A percentile compares a stretch with the other conserved stretches of the same genome.
Evolutionary conservation across 495 filamentous ascomycete genomes (phyloP).

Genomic region (Penicillium daleae): DNA sequence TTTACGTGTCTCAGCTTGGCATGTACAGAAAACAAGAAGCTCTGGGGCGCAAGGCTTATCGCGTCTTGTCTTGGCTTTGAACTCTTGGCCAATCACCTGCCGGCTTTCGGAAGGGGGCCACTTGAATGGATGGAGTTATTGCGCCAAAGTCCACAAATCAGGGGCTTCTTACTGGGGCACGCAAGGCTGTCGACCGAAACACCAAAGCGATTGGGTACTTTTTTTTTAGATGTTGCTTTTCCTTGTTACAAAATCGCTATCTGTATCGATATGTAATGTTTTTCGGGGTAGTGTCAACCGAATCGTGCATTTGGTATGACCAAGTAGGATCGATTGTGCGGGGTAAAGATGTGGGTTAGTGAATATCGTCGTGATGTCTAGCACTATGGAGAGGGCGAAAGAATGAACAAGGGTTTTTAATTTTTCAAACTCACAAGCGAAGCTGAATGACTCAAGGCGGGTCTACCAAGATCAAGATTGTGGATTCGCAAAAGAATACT

Average conservation of each 20-base stretch:
- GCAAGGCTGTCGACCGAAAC: neutral
- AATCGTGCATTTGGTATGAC: neutral
- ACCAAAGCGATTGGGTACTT: neutral
- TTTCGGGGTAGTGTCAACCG: neutral
- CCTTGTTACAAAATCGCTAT: neutral
- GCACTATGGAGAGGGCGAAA: neutral
- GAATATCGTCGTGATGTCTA: neutral
- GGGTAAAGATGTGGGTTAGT: neutral
- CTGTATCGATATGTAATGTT: neutral
- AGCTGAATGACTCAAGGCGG: too few species aligned
- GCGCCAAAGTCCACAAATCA: neutral
- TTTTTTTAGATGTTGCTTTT: neutral
- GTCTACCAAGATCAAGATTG: too few species aligned
- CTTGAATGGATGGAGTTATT: conserved; percentile 3
- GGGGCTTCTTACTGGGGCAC: neutral
- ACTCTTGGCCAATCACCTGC: neutral
- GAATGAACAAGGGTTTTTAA: neutral
- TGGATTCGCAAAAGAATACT: neutral
- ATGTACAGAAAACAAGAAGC: neutral
- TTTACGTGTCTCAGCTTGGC: neutral
- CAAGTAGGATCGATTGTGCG: neutral
- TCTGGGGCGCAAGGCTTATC: neutral
- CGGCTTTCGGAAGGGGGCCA: too few species aligned
- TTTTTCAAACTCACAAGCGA: too few species aligned
- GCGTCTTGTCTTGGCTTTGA: neutral